Evolutionary conservation across 2,329 filamentous ascomycete genomes (phyloP), one percentile per base, ranked within the genome.

Genomic region (Penicillium crustosum): DNA sequence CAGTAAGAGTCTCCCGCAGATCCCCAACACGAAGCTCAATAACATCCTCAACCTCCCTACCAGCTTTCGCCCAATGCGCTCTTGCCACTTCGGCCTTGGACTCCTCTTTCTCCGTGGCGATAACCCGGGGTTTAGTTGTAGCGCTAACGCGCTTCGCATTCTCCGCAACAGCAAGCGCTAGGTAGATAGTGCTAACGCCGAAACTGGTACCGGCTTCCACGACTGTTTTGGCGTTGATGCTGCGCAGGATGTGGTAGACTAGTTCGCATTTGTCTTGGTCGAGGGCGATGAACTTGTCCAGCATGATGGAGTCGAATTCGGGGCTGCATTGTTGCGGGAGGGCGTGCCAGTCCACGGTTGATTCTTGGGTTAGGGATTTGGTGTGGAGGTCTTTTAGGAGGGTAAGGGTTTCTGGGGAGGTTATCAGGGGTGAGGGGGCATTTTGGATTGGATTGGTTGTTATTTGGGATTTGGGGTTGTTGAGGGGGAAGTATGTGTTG

Each of bases 181-280:
- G 77, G 58, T 86, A 88, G 44, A 87, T 84, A 0, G 85, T 87
- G 55, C 81, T 84, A 1, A 88, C 79, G 2, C 85, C 85, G 57
- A 84, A 87, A 42, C 79, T 82, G 0, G 85, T 87, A 1, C 85
- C 85, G 0, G 83, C 84, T 66, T 88, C 85, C 38, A 87, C 79
- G 23, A 86, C 73, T 42, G 78, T 78, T 2, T 73, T 74, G 0
- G 84, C 84, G 2, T 78, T 75, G 10, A 72, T 80, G 12, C 78
- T 74, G 3, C 78, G 77, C 3, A 79, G 67, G 0, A 87, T 75
- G 19, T 82, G 79, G 68, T 87, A 87, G 1, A 84, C 71, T 39
- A 86, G 77, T 4, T 79, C 74, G 63, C 79, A 83, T 68, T 87
- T 87, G 66, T 86, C 83, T 9, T 77, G 72, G 38, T 86, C 83